Evolutionary conservation across 129 eudicot genomes (phyloP), one percentile per base, ranked within the genome.

Genomic region (Helianthus tuberosus): DNA sequence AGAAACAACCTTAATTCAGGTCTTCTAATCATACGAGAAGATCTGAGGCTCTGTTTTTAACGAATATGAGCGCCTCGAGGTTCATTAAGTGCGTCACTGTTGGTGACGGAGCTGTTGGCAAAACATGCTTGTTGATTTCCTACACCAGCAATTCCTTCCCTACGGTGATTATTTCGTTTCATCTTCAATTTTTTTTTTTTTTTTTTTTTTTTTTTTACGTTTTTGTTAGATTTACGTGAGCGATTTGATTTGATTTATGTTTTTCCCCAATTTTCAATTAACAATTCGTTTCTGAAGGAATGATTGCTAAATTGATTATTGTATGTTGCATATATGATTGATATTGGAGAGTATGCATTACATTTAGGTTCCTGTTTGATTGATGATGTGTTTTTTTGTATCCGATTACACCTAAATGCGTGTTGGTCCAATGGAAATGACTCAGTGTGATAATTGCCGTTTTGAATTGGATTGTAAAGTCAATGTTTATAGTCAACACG

Each of bases 131-230:
- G 78, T 84, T 93, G 91, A 93, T 93, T 68, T 93, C 98, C 9
- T 93, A 93, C 85, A 93, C 98, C 89, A 93, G 98, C 96, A 94
- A 94, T 83, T 90, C 98, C 72, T 94, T 94, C 79, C 98, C 98
- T 49, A 94, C 98, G 91, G 98, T 94, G 38, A 11, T 35, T 20
- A 20, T 20, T 20, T 20, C 23, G 23, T 20, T 20, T 20, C 0
- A 0, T 20, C 23, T 20, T 20, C n/a, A n/a, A n/a, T n/a, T n/a
- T n/a, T n/a, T n/a, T n/a, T n/a, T n/a, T n/a, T n/a, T n/a, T n/a
- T n/a, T n/a, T n/a, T n/a, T n/a, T n/a, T n/a, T n/a, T n/a, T n/a
- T n/a, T n/a, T 20, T 20, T 20, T 20, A 20, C 23, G 23, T 20
- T 20, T 20, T 20, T 20, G 23, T 20, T 20, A 20, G 23, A 20